Percentiles rank a stretch among this genome's conserved stretches.
phyloP scores from a whole-genome alignment of 1,284 basidiomycete genomes.

The Dichomitus squalens region DNA sequence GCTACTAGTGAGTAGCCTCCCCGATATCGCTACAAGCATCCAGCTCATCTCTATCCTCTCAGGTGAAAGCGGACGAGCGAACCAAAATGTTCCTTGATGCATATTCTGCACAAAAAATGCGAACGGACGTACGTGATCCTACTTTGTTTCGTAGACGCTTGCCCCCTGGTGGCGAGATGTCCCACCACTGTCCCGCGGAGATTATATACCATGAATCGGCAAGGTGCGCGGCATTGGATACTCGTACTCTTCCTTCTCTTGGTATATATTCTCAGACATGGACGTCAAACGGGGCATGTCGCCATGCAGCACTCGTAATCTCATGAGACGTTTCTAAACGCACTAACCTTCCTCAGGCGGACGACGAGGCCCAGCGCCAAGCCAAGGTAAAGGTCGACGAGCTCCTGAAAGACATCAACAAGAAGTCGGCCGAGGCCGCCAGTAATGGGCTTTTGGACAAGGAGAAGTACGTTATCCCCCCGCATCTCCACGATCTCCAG shows the following conservation, averaged over 20 bases:
- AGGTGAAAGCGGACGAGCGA: slow-evolving; percentile 95
- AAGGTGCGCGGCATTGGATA: too few relatives aligned
- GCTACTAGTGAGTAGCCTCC: slow-evolving; percentile 66
- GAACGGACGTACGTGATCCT: slow-evolving; percentile 67
- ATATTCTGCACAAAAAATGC: slow-evolving; percentile 77
- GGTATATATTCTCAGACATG: neutral
- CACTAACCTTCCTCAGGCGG: slow-evolving; percentile 44
- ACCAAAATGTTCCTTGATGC: slow-evolving; percentile 86
- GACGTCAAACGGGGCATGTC: neutral
- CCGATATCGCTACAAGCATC: slow-evolving; percentile 38
- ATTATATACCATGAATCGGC: neutral
- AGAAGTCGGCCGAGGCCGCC: slow-evolving; percentile 65
- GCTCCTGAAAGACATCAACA: slow-evolving; percentile 62
- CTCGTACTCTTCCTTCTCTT: neutral
- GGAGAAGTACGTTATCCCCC: slow-evolving; percentile 86
- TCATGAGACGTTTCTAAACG: slow-evolving; percentile 9
- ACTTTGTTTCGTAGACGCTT: slow-evolving; percentile 8
- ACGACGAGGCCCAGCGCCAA: slow-evolving; percentile 57
- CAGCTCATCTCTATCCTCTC: slow-evolving; percentile 24
- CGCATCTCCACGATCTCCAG: slow-evolving; percentile 92
- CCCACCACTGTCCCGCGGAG: neutral
- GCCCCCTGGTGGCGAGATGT: slow-evolving; percentile 5
- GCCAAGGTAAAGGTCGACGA: slow-evolving; percentile 58
- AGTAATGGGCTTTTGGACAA: slow-evolving; percentile 70
- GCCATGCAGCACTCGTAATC: neutral